Conservation (phyloP, 257 asterid genomes). For the Solanum pimpinellifolium region DNA sequence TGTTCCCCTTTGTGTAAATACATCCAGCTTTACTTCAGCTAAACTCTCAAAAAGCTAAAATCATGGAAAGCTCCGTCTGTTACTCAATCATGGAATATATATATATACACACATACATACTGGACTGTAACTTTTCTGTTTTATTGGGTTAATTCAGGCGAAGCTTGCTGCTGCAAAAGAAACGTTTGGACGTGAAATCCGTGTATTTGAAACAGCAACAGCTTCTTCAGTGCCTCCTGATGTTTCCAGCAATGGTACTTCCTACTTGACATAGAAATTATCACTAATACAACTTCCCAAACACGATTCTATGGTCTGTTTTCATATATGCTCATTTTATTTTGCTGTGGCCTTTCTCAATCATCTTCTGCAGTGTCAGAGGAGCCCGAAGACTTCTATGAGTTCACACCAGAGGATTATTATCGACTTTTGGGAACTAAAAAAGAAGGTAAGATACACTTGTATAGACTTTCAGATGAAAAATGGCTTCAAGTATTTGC, state of each 20-base stretch:
- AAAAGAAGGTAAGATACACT: slow-evolving; percentile 57
- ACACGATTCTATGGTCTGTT: neutral
- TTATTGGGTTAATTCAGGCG: slow-evolving; percentile 24
- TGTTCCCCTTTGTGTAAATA: neutral
- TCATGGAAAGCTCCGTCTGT: neutral
- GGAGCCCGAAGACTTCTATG: slow-evolving; percentile 77
- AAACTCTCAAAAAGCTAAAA: neutral
- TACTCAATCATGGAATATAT: neutral
- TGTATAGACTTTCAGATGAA: neutral
- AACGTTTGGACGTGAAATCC: slow-evolving; percentile 66
- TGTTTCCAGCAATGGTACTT: slow-evolving; percentile 42
- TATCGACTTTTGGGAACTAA: slow-evolving; percentile 59
- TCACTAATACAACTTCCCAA: neutral
- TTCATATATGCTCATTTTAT: neutral
- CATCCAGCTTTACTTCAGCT: neutral
- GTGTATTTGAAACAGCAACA: slow-evolving; percentile 60
- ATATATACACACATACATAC: too few relatives aligned
- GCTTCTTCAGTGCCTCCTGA: slow-evolving; percentile 38
- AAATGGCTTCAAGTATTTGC: neutral
- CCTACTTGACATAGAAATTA: neutral
- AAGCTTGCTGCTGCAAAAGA: slow-evolving; percentile 82
- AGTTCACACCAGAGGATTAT: slow-evolving; percentile 89
- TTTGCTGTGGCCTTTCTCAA: neutral
- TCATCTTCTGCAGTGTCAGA: slow-evolving; percentile 25
- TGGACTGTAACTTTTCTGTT: neutral